phyloP scores from a whole-genome alignment of 1,139 yeast genomes.

The Citeromyces hawaiiensis region DNA sequence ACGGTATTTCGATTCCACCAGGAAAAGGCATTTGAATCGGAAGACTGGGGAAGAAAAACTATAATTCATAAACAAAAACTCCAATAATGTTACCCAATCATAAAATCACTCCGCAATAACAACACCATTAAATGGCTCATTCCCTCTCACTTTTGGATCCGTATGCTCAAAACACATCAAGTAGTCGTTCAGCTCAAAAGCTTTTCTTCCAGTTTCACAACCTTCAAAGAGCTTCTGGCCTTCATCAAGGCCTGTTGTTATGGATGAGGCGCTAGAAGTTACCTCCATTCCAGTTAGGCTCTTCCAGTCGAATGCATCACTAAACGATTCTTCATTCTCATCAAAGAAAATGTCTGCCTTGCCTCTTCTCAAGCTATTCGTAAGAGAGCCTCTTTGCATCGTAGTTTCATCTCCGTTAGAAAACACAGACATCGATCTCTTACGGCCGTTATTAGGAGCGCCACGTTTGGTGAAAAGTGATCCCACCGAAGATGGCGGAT shows the following conservation, averaged over 20 bases:
- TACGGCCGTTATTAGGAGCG: background rate
- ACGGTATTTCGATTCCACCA: no score
- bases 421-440: background rate
- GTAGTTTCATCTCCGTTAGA: background rate
- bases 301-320: background rate
- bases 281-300: background rate
- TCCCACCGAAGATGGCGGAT: slow-evolving; percentile 1
- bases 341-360: background rate
- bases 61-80: no score
- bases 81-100: no score
- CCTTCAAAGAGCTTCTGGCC: background rate
- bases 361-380: background rate
- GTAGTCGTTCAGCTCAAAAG: background rate
- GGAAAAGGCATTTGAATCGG: no score
- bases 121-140: background rate
- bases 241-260: background rate
- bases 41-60: no score
- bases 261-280: background rate
- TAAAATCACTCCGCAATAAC: background rate
- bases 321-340: background rate
- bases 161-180: slow-evolving; percentile 1
- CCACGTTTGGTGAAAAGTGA: background rate
- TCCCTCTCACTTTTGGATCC: background rate
- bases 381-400: no score
- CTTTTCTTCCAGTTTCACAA: background rate